Percentiles rank a stretch among this genome's conserved stretches.
Conservation (phyloP, 2,329 filamentous ascomycete genomes). For the Talaromyces sp. region DNA sequence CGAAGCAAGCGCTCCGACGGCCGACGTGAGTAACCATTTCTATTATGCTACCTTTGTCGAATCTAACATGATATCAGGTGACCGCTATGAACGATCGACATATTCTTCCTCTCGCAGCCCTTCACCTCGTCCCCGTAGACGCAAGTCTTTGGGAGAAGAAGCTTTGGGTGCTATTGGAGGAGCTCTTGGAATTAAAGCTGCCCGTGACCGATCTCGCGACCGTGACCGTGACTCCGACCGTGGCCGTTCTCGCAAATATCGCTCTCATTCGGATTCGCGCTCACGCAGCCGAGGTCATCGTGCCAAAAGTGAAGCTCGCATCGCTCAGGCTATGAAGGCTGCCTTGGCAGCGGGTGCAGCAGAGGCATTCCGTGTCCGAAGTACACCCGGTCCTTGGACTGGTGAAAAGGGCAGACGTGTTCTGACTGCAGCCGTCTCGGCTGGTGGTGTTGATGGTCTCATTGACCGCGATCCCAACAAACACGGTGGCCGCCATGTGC, state of each 20-base stretch:
- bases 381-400: constrained; percentile 83
- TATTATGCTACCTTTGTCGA: background rate
- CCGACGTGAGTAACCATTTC: constrained; percentile 31
- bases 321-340: constrained; percentile 85
- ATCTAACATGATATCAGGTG: constrained; percentile 22
- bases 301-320: constrained; percentile 56
- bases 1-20: constrained; percentile 48
- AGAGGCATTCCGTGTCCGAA: constrained; percentile 86
- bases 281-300: constrained; percentile 52
- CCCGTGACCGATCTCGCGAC: constrained; percentile 37
- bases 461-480: constrained; percentile 66
- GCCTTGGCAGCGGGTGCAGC: constrained; percentile 85
- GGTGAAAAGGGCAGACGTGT: constrained; percentile 90
- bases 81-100: constrained; percentile 31
- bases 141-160: constrained; percentile 48
- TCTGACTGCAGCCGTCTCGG: constrained; percentile 78
- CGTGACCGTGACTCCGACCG: constrained; percentile 38
- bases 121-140: constrained; percentile 39
- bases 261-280: constrained; percentile 53
- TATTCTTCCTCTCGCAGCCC: constrained; percentile 39
- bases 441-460: constrained; percentile 79
- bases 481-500: constrained; percentile 73
- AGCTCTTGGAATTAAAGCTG: constrained; percentile 50
- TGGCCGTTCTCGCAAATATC: constrained; percentile 38
- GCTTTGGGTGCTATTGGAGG: constrained; percentile 55